Evolutionary conservation across 192 early-diverging fungal genomes (phyloP), one percentile per base, ranked within the genome.

Genomic region (Backusella parvicylindrica): DNA sequence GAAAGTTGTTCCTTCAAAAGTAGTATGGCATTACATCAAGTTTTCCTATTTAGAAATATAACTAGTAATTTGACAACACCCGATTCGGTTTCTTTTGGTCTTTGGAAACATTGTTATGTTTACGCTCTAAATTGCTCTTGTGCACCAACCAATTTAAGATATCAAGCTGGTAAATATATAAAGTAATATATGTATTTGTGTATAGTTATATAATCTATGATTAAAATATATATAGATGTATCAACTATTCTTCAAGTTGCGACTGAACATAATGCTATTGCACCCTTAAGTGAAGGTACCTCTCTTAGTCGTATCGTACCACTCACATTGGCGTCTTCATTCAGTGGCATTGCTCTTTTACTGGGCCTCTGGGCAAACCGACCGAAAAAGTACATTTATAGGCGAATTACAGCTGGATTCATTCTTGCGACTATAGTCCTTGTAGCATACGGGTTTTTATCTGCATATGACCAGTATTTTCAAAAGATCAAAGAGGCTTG

Each of bases 51-150:
- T 68, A n/a, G 66, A 68, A 68, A 68, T 68, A 68, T 68, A 16
- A 38, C 66, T 0, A 68, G 66, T 38, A 68, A 68, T 35, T 21
- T 68, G 33, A 68, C 66, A 38, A 68, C 66, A 26, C 66, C 66
- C 3, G 66, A 68, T 36, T 68, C 66, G 38, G 66, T 68, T 21
- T 68, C 66, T 11, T 68, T 68, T 68, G 66, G 66, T 37, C 36
- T 68, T 23, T 68, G 66, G 66, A 68, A 68, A 5, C 66, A 68
- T 28, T 68, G 66, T 21, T 68, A 68, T 36, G 21, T 68, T 33
- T 68, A 68, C 12, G 66, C 66, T 36, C 38, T 68, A n/a, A 68
- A 68, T 68, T 68, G 66, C 33, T 68, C 66, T 26, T 68, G 66
- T 68, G 38, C 66, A 38, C 66, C 66, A 6, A 68, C 66, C 5